Evolutionary conservation across 2,329 filamentous ascomycete genomes (phyloP), one percentile per base, ranked within the genome.

Genomic region (Neofusicoccum sp.): DNA sequence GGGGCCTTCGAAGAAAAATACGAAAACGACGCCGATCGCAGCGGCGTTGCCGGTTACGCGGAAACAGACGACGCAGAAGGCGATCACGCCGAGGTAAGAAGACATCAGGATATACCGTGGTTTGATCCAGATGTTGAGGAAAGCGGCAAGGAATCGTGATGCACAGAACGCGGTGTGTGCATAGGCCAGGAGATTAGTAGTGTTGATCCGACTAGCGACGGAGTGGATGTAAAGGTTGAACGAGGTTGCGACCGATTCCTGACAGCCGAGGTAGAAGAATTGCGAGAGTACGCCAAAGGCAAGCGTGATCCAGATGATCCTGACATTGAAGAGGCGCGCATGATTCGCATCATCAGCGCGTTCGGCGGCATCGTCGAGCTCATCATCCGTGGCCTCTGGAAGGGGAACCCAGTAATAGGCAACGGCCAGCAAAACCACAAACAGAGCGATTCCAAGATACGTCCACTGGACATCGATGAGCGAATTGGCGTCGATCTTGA

Each of bases 401-500:
- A 89, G 77, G 2, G 85, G 85, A 1, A 87, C 74, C 67, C 88
- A 88, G 70, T 84, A 86, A 71, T 87, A 88, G 2, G 80, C 79
- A 8, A 87, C 77, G 1, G 86, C 86, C 11, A 89, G 77, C 3
- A 83, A 72, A 50, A 87, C 78, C 33, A 84, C 86, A 67, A 87
- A 87, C 11, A 88, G 78, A 1, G 85, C 81, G 63, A 89, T 87
- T 6, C 84, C 86, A 2, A 88, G 81, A 65, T 89, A 89, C 0
- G 85, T 82, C 85, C 86, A 89, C 70, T 89, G 86, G 1, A 87
- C 85, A 61, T 86, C 80, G 62, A 88, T 83, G 31, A 89, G 71
- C 8, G 80, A 82, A 0, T 80, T 77, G 0, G 83, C 82, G 62
- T 83, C 76, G 14, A 69, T 67, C 45, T 78, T 80, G 74, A 87